phyloP scores from a whole-genome alignment of 75 land plant genomes.

The Cupressus sempervirens region DNA sequence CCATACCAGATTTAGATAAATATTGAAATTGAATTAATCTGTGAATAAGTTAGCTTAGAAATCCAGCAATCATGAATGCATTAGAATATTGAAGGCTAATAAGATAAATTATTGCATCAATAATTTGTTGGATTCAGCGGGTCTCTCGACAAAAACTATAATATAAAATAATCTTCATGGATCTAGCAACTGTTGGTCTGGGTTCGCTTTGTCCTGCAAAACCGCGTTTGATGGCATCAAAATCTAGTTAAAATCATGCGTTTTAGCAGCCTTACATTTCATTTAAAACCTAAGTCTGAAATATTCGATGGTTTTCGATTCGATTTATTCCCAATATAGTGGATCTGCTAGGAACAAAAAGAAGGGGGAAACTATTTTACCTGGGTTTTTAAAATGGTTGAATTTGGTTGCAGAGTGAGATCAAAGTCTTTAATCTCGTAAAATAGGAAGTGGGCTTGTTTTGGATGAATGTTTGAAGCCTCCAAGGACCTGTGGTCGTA shows the following conservation, averaged over 20 bases:
- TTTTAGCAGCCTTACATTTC: neutral
- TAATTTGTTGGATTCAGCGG: neutral
- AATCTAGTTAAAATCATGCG: neutral
- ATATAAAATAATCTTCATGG: neutral
- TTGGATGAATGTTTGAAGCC: neutral
- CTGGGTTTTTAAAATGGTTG: neutral
- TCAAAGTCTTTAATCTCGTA: neutral
- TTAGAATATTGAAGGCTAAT: neutral
- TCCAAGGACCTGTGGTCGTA: neutral
- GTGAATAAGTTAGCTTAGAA: neutral
- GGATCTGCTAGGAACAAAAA: neutral
- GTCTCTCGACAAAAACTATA: neutral
- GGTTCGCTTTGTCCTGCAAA: neutral
- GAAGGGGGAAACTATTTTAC: neutral
- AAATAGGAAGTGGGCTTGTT: neutral
- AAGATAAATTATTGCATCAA: neutral
- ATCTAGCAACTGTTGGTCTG: neutral
- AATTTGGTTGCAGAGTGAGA: neutral
- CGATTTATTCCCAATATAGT: neutral
- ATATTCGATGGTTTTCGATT: neutral
- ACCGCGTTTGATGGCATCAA: neutral
- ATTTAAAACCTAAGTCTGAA: neutral
- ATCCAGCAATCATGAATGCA: neutral
- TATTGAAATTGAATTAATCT: neutral
- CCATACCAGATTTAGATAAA: neutral